Evolutionary conservation across 768 basidiomycete genomes (phyloP).

Genomic region (Chalciporus pseudorubinellus): DNA sequence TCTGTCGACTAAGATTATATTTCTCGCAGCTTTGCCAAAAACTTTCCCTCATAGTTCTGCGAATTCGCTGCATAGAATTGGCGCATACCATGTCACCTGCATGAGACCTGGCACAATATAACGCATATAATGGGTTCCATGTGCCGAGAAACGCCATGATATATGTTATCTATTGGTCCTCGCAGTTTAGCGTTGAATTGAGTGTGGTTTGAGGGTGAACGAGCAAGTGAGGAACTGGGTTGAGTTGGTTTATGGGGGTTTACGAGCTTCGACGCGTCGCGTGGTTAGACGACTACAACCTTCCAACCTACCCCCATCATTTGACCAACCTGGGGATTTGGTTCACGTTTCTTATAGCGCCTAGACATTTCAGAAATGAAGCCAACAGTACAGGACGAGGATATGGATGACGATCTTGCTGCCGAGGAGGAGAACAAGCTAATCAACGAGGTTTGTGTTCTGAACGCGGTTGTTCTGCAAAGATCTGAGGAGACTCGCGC

Average conservation of each 20-base stretch:
- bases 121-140: neutral
- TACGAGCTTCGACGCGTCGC: conserved; percentile 23
- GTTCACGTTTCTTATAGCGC: neutral
- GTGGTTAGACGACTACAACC: conserved; percentile 10
- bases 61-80: conserved; percentile 8
- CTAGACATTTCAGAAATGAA: conserved; percentile 37
- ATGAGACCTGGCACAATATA: neutral
- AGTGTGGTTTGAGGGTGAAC: neutral
- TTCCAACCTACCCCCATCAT: neutral
- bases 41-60: neutral
- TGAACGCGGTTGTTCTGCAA: neutral
- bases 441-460: conserved; percentile 70
- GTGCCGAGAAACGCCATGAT: neutral
- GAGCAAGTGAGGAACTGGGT: neutral
- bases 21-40: conserved; percentile 1
- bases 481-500: conserved; percentile 9
- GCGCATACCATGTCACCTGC: neutral
- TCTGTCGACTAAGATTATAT: conserved; percentile 12
- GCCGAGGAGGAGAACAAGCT: conserved; percentile 87
- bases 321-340: neutral
- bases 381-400: conserved; percentile 50
- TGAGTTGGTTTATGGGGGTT: too few species aligned
- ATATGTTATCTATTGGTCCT: neutral
- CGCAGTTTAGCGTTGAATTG: neutral
- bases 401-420: conserved; percentile 74